Conservation (phyloP, 2,329 filamentous ascomycete genomes). For the Magnaporthiopsis poae region DNA sequence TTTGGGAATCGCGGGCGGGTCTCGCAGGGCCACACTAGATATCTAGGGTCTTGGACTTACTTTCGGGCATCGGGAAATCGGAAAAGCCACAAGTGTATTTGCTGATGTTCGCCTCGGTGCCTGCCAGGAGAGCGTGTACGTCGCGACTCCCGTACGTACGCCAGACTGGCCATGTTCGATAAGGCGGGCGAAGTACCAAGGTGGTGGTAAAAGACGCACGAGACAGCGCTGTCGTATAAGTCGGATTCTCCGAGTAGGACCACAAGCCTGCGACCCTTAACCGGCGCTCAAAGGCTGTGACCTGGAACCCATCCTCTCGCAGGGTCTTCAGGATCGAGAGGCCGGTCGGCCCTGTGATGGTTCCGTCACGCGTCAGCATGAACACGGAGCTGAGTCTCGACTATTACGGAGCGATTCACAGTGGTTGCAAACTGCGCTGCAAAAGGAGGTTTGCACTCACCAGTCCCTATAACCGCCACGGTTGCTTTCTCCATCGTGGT, state of each 20-base stretch:
- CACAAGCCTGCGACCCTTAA: constrained; percentile 32
- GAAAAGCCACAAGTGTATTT: constrained; percentile 30
- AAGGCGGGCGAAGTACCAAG: neutral
- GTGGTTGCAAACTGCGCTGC: neutral
- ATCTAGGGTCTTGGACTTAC: constrained; percentile 15
- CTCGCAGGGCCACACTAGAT: neutral
- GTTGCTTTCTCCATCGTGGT: neutral
- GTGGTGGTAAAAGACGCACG: constrained; percentile 17
- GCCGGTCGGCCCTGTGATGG: constrained; percentile 18
- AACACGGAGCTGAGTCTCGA: neutral
- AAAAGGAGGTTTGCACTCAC: neutral
- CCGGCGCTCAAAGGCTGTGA: constrained; percentile 29
- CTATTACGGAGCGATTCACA: too few relatives aligned
- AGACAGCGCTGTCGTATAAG: constrained; percentile 24
- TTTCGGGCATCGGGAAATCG: constrained; percentile 32
- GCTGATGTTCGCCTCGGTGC: constrained; percentile 25
- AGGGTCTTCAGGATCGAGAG: constrained; percentile 29
- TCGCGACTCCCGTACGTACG: neutral
- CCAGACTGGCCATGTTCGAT: neutral
- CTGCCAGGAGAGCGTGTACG: constrained; percentile 9
- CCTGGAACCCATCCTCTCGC: constrained; percentile 33
- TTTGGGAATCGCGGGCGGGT: too few relatives aligned
- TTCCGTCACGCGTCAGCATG: neutral
- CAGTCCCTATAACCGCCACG: constrained; percentile 7
- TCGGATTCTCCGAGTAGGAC: constrained; percentile 28